Percentiles rank a stretch among this genome's conserved stretches.
Conservation (phyloP, 129 eudicot species). For the Centrapalus pauciflorus region DNA sequence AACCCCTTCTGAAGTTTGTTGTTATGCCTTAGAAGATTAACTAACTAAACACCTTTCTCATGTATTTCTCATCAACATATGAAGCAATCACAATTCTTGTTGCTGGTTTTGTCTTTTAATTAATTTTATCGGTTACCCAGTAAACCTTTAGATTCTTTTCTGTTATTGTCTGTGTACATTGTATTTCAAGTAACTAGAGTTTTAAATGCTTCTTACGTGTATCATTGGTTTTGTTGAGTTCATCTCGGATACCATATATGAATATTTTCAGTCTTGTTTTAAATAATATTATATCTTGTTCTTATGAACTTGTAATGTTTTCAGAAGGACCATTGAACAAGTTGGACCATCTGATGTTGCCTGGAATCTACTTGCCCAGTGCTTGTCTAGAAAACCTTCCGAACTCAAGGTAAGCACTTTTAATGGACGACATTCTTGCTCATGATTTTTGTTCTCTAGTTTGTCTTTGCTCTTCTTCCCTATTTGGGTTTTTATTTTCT, state of each 20-base stretch:
- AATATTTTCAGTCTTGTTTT: not conserved
- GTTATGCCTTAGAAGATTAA: not conserved
- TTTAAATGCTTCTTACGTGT: not conserved
- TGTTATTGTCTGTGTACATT: not conserved
- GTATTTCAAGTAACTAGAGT: not conserved
- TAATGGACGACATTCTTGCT: constrained; percentile 1
- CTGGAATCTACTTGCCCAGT: constrained; percentile 51
- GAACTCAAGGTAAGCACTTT: constrained; percentile 74
- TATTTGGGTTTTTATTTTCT: constrained; percentile 5
- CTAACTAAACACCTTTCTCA: not conserved
- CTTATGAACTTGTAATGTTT: constrained; percentile 17
- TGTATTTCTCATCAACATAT: not conserved
- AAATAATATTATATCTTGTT: not conserved
- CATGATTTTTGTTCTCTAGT: not conserved
- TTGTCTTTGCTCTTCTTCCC: not conserved
- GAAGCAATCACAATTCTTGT: not conserved
- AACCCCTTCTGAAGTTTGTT: not conserved
- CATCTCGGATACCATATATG: not conserved
- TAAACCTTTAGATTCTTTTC: not conserved
- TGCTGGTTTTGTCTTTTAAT: not conserved
- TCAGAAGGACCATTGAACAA: constrained; percentile 53
- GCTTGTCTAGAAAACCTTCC: constrained; percentile 56
- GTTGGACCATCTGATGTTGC: constrained; percentile 54
- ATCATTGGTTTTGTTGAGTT: no score
- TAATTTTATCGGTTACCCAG: not conserved